phyloP scores from a whole-genome alignment of 306 rosid species.

The Sindora glabra region DNA sequence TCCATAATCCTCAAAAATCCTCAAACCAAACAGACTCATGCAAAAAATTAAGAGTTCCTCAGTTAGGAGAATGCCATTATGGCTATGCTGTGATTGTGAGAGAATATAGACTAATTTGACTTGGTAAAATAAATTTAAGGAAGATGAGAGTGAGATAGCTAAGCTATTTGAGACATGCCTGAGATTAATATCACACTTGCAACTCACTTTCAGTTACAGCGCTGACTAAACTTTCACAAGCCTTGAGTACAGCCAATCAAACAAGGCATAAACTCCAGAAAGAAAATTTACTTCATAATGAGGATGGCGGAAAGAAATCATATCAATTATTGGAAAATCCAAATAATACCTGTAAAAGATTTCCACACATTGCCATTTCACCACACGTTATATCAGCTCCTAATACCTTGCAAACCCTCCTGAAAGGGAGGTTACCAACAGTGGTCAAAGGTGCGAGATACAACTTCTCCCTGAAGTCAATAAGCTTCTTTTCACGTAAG shows the following conservation, averaged over 20 bases:
- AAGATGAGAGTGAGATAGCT: neutral
- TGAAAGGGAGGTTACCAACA: constrained; percentile 93
- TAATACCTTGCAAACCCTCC: constrained; percentile 90
- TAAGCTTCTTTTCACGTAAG: constrained; percentile 77
- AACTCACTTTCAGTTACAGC: neutral
- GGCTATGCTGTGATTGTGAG: neutral
- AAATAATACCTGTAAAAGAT: constrained; percentile 74
- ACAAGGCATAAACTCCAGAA: neutral
- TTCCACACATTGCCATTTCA: constrained; percentile 98
- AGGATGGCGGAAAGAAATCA: constrained; percentile 6
- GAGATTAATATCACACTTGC: neutral
- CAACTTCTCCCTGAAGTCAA: constrained; percentile 78
- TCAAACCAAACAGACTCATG: no score
- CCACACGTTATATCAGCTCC: constrained; percentile 93
- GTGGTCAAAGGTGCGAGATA: constrained; percentile 97
- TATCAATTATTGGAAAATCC: constrained; percentile 13
- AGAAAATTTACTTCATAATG: neutral
- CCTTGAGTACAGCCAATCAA: neutral
- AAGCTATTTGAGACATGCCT: neutral
- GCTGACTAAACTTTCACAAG: neutral
- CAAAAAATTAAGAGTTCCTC: neutral
- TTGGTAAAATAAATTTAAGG: neutral
- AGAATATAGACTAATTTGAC: neutral
- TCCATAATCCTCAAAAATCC: no score
- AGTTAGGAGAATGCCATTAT: neutral